Evolutionary conservation across 106 monocot genomes (phyloP).

Genomic region (Platanthera guangdongensis): DNA sequence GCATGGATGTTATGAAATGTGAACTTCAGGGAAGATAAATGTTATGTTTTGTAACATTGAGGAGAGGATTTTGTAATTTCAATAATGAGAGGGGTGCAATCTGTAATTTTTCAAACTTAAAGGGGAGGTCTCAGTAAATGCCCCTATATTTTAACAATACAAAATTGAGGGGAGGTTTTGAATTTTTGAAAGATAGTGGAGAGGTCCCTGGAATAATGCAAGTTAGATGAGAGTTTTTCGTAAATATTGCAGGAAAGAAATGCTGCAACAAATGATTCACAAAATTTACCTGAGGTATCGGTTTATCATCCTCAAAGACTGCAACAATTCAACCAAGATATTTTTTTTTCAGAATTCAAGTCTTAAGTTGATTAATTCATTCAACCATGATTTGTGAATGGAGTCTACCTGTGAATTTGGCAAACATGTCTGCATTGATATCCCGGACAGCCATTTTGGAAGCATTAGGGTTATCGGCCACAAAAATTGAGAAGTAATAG

Average conservation of each 20-base stretch:
- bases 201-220: background rate
- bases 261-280: background rate
- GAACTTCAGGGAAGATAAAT: too few species aligned
- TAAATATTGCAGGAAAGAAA: background rate
- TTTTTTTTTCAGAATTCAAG: too few species aligned
- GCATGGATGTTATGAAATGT: too few species aligned
- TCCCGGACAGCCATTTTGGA: conserved; percentile 2
- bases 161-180: too few species aligned
- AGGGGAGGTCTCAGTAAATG: too few species aligned
- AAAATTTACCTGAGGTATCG: background rate
- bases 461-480: background rate
- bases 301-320: conserved; percentile 1
- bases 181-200: too few species aligned
- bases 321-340: background rate
- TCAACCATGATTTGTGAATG: background rate
- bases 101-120: too few species aligned
- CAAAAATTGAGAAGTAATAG: conserved; percentile 11
- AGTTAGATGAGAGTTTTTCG: too few species aligned
- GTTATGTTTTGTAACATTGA: too few species aligned
- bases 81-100: too few species aligned
- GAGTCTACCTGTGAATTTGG: conserved; percentile 7
- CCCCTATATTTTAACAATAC: too few species aligned
- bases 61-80: too few species aligned
- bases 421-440: conserved; percentile 8
- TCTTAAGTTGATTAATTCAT: background rate